phyloP scores from a whole-genome alignment of 2,329 filamentous ascomycete genomes.

The Waltergamsia citrina region DNA sequence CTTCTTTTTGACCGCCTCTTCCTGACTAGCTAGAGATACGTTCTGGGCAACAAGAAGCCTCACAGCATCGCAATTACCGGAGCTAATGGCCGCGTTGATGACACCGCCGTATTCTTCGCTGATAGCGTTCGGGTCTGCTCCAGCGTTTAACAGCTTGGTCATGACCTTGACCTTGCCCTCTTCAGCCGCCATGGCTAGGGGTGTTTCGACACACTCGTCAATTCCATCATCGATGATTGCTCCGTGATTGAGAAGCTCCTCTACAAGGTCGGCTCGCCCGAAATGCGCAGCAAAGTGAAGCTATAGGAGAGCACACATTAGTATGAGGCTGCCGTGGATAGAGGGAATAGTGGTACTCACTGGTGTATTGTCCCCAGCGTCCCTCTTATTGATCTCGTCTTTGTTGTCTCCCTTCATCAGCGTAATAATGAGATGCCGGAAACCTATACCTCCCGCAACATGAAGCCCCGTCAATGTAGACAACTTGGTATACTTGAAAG shows the following conservation, averaged over 20 bases:
- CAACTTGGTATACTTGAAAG: background rate
- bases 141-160: constrained; percentile 24
- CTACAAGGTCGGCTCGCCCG: constrained; percentile 23
- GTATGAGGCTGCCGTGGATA: too few species aligned
- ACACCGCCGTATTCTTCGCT: constrained; percentile 18
- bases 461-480: constrained; percentile 20
- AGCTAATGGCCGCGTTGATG: constrained; percentile 29
- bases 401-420: constrained; percentile 26
- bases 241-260: constrained; percentile 22
- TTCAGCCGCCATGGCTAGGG: constrained; percentile 27
- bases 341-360: too few species aligned
- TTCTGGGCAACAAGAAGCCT: constrained; percentile 25
- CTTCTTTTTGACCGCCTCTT: too few species aligned
- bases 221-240: constrained; percentile 23
- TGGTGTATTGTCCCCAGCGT: constrained; percentile 21
- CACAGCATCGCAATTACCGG: constrained; percentile 28
- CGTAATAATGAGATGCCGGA: constrained; percentile 23
- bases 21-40: too few species aligned
- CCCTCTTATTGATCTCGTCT: constrained; percentile 19
- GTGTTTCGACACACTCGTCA: constrained; percentile 20
- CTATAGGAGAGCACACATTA: too few species aligned
- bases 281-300: constrained; percentile 19
- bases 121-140: constrained; percentile 24
- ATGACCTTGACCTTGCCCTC: constrained; percentile 28
- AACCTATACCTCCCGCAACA: constrained; percentile 26